Conservation (phyloP, 768 basidiomycete species). For the Suillus tomentosus region DNA sequence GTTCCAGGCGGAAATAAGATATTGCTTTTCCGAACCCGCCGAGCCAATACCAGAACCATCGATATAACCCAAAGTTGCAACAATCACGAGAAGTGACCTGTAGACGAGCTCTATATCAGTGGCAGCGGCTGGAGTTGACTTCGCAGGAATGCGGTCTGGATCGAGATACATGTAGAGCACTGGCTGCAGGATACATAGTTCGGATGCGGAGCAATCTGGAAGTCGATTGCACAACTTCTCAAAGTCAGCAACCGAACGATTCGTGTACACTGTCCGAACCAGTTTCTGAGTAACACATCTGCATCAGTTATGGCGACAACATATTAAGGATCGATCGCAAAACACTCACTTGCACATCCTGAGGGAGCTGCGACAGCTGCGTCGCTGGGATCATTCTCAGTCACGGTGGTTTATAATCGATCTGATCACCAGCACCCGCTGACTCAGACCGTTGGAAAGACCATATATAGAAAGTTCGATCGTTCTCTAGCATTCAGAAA, state of each 20-base stretch:
- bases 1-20: neutral
- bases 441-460: too few relatives aligned
- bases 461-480: too few relatives aligned
- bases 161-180: conserved; percentile 5
- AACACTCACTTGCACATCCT: neutral
- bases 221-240: neutral
- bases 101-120: neutral
- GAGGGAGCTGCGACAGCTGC: neutral
- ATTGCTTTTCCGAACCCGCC: too few relatives aligned
- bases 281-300: neutral
- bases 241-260: conserved; percentile 3
- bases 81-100: neutral
- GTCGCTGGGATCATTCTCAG: neutral
- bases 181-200: neutral
- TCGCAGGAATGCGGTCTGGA: neutral
- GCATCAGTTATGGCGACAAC: neutral
- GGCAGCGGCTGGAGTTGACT: neutral
- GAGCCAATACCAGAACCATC: too few relatives aligned
- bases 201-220: neutral
- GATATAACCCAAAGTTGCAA: neutral
- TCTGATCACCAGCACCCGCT: too few relatives aligned
- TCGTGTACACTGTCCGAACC: neutral
- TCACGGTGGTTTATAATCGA: too few relatives aligned
- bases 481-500: too few relatives aligned
- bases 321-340: neutral